phyloP scores from a whole-genome alignment of 106 monocot species.

The Dendrobium officinale region DNA sequence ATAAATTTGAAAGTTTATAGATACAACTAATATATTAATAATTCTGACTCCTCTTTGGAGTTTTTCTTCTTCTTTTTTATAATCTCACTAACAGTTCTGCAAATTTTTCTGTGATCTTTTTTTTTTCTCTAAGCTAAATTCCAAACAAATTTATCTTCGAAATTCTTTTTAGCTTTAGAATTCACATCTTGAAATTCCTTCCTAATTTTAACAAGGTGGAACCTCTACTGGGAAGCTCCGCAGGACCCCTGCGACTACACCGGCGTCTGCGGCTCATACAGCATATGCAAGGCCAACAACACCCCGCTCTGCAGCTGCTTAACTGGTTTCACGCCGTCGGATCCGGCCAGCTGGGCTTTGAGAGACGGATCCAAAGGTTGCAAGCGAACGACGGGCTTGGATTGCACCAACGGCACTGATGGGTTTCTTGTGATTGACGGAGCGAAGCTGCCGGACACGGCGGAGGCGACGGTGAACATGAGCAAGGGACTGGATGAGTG shows the following conservation, averaged over 20 bases:
- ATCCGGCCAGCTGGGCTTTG: slow-evolving; percentile 23
- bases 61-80: no score
- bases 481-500: not conserved
- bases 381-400: slow-evolving; percentile 23
- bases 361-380: slow-evolving; percentile 29
- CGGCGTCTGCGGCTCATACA: slow-evolving; percentile 33
- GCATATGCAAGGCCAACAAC: slow-evolving; percentile 26
- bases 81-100: no score
- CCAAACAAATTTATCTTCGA: no score
- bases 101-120: no score
- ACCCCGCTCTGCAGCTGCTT: slow-evolving; percentile 37
- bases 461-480: not conserved
- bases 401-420: slow-evolving; percentile 24
- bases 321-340: slow-evolving; percentile 32
- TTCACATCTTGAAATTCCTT: no score
- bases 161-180: no score
- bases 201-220: slow-evolving; percentile 18
- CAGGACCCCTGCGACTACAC: slow-evolving; percentile 26
- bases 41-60: no score
- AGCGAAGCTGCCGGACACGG: slow-evolving; percentile 31
- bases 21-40: no score
- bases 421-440: slow-evolving; percentile 17
- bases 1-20: no score
- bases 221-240: slow-evolving; percentile 19
- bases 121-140: no score